Evolutionary conservation across 2,329 filamentous ascomycete genomes (phyloP).

Genomic region (Fusarium sacchari): DNA sequence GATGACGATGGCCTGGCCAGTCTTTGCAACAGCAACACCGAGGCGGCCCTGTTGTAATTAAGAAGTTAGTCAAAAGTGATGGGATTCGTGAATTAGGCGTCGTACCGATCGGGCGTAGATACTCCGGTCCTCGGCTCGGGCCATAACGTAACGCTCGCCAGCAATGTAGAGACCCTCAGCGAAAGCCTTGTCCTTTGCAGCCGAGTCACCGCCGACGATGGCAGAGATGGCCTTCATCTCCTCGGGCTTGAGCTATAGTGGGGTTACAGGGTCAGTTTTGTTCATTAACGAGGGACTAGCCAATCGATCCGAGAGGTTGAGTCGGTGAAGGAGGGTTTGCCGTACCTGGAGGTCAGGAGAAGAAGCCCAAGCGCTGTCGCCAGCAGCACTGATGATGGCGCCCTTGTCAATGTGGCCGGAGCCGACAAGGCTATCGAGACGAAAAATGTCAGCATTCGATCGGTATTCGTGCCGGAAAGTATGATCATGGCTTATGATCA

Average conservation of each 20-base stretch:
- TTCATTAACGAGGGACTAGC: not conserved
- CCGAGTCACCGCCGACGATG: slow-evolving; percentile 58
- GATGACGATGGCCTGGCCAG: slow-evolving; percentile 87
- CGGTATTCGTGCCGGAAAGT: slow-evolving; percentile 14
- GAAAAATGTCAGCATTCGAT: slow-evolving; percentile 37
- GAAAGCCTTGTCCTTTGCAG: slow-evolving; percentile 72
- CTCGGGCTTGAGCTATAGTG: slow-evolving; percentile 52
- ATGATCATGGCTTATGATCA: not conserved
- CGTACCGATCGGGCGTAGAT: slow-evolving; percentile 88
- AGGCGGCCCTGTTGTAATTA: slow-evolving; percentile 68
- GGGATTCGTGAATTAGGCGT: not conserved
- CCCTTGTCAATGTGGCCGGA: slow-evolving; percentile 83
- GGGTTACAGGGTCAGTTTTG: slow-evolving; percentile 17
- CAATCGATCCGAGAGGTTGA: not conserved
- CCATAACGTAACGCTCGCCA: slow-evolving; percentile 81
- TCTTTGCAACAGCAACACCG: slow-evolving; percentile 86
- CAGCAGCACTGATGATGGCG: slow-evolving; percentile 83
- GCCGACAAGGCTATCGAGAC: slow-evolving; percentile 74
- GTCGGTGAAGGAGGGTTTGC: slow-evolving; percentile 21
- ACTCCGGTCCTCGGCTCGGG: slow-evolving; percentile 79
- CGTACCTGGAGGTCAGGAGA: slow-evolving; percentile 78
- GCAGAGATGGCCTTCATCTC: slow-evolving; percentile 69
- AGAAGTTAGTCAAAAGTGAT: slow-evolving; percentile 2
- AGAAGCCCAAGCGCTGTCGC: slow-evolving; percentile 82
- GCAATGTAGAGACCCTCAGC: slow-evolving; percentile 78